A percentile compares a stretch with the other conserved stretches of the same genome.
Conservation (phyloP, 164 flowering plant species). For the Dillenia suffruticosa region DNA sequence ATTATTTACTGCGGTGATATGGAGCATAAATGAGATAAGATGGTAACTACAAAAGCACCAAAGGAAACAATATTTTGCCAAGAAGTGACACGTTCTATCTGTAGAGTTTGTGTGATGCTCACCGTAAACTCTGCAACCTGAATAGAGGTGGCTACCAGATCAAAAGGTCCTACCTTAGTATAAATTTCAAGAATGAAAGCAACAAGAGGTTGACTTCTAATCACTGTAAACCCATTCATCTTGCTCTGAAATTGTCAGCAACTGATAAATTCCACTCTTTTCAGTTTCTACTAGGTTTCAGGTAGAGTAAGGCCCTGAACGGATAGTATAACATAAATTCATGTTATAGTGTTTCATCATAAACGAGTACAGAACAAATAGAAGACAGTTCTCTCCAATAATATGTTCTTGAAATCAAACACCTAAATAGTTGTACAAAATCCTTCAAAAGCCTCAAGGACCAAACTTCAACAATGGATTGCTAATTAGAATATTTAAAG, state of each 20-base stretch:
- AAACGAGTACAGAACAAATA: too few species aligned
- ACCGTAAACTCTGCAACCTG: conserved; percentile 98
- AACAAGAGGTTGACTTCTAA: conserved; percentile 92
- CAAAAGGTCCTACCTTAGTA: conserved; percentile 88
- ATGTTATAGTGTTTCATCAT: too few species aligned
- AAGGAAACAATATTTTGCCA: too few species aligned
- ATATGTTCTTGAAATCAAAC: too few species aligned
- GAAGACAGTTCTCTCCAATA: too few species aligned
- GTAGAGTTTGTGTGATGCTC: conserved; percentile 17
- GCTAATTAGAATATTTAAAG: too few species aligned
- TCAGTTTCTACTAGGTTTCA: conserved; percentile 80
- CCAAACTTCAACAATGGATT: too few species aligned
- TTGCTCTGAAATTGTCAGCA: conserved; percentile 84
- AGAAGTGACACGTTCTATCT: too few species aligned
- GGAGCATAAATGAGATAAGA: too few species aligned
- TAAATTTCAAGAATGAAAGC: conserved; percentile 86
- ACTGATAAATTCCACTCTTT: conserved; percentile 57
- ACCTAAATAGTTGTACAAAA: too few species aligned
- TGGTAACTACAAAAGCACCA: neutral
- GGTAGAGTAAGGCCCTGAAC: conserved; percentile 75
- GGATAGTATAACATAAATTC: neutral
- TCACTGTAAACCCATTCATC: conserved; percentile 89
- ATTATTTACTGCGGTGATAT: too few species aligned
- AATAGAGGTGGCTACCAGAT: conserved; percentile 49
- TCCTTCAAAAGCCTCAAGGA: too few species aligned